Conservation (phyloP, 352 stramenopile species). For the Peronospora destructor region DNA sequence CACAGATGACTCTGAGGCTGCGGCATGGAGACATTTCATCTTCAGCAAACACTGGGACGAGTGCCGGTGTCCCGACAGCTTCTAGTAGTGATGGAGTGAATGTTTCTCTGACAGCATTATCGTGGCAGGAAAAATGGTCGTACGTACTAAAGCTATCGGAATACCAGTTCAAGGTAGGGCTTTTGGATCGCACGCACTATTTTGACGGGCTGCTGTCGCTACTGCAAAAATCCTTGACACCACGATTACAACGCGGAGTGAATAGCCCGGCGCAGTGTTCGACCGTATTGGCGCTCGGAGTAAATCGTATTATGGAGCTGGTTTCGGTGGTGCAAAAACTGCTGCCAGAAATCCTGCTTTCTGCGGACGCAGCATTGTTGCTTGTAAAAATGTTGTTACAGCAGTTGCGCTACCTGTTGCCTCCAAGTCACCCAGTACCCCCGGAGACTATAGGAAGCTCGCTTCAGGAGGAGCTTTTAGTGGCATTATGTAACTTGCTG, state of each 20-base stretch:
- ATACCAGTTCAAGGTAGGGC: constrained; percentile 73
- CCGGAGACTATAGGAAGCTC: constrained; percentile 30
- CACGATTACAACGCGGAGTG: constrained; percentile 30
- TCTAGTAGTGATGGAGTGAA: constrained; percentile 10
- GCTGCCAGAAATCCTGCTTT: constrained; percentile 60
- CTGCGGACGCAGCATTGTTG: constrained; percentile 43
- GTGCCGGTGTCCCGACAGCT: constrained; percentile 5
- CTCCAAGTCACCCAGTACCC: constrained; percentile 39
- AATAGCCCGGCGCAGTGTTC: constrained; percentile 29
- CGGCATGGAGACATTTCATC: constrained; percentile 20
- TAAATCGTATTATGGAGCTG: constrained; percentile 76
- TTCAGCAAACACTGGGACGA: constrained; percentile 2
- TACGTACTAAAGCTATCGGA: constrained; percentile 77
- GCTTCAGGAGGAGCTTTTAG: constrained; percentile 63
- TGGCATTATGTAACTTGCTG: constrained; percentile 65
- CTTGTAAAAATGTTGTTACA: constrained; percentile 76
- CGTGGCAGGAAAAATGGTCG: constrained; percentile 70
- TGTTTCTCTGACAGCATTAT: constrained; percentile 16
- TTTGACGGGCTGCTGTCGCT: constrained; percentile 76
- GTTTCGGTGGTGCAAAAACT: constrained; percentile 64
- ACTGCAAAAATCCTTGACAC: constrained; percentile 67
- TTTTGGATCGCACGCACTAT: constrained; percentile 68
- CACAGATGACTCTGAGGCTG: constrained; percentile 14
- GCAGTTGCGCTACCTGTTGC: constrained; percentile 70
- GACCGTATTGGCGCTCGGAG: constrained; percentile 45